phyloP scores from a whole-genome alignment of 495 filamentous ascomycete species.

The Aspergillus bertholletiae region DNA sequence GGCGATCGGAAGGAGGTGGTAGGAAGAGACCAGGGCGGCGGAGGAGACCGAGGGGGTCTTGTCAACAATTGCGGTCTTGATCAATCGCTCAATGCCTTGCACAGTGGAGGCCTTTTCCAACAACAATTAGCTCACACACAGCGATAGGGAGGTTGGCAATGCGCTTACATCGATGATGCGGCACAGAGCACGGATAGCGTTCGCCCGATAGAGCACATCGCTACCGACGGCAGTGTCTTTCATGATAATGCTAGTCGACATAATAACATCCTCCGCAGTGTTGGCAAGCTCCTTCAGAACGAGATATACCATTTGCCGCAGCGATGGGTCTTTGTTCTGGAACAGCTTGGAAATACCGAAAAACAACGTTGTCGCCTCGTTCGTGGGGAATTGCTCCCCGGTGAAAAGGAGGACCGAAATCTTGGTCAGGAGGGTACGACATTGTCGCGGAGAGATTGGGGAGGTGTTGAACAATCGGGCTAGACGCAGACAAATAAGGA shows the following conservation, averaged over 20 bases:
- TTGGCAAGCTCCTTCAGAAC: conserved; percentile 94
- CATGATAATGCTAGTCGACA: conserved; percentile 99
- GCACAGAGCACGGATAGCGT: conserved; percentile 94
- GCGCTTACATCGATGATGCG: conserved; percentile 89
- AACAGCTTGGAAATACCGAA: conserved; percentile 99
- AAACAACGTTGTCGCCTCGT: conserved; percentile 97
- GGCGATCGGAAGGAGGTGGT: conserved; percentile 95
- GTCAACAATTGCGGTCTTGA: conserved; percentile 99
- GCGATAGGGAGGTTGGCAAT: not conserved
- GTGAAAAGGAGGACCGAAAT: conserved; percentile 96
- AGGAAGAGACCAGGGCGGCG: conserved; percentile 93
- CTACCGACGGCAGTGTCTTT: conserved; percentile 97
- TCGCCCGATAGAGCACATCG: conserved; percentile 92
- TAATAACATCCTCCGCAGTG: conserved; percentile 98
- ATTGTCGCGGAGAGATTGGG: conserved; percentile 90
- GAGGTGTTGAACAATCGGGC: conserved; percentile 97
- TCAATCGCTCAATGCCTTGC: conserved; percentile 94
- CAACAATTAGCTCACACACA: conserved; percentile 1
- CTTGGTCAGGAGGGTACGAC: conserved; percentile 93
- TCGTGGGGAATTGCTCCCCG: conserved; percentile 92
- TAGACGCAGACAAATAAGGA: conserved; percentile 34
- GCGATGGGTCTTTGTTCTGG: conserved; percentile 96
- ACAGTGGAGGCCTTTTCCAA: conserved; percentile 78
- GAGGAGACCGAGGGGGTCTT: conserved; percentile 98
- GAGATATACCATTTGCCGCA: conserved; percentile 98